phyloP scores from a whole-genome alignment of 768 basidiomycete genomes.

The Vararia minispora region DNA sequence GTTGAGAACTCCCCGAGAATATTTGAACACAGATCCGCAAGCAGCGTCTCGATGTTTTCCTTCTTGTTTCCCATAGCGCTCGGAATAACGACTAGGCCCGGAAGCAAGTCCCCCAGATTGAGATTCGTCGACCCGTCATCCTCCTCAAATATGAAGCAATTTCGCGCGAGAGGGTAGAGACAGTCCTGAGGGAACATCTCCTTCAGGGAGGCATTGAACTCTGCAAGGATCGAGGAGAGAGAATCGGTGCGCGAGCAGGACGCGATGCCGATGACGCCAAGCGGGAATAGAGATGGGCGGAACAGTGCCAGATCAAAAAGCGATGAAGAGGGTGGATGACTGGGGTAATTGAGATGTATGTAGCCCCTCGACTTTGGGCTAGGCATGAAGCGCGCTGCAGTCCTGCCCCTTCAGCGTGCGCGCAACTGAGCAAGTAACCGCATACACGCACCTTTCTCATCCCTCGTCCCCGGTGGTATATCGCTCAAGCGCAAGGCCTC shows the following conservation, averaged over 20 bases:
- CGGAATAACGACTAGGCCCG: conserved; percentile 71
- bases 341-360: conserved; percentile 70
- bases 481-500: conserved; percentile 69
- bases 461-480: conserved; percentile 69
- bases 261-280: conserved; percentile 84
- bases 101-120: conserved; percentile 42
- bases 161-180: conserved; percentile 68
- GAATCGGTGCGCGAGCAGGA: conserved; percentile 48
- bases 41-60: conserved; percentile 75
- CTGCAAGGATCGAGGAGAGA: conserved; percentile 39
- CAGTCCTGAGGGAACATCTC: conserved; percentile 58
- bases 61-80: conserved; percentile 81
- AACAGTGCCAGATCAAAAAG: conserved; percentile 63
- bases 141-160: conserved; percentile 82
- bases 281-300: conserved; percentile 68
- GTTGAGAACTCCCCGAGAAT: conserved; percentile 79
- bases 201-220: conserved; percentile 54
- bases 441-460: conserved; percentile 51
- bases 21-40: conserved; percentile 84
- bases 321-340: conserved; percentile 61
- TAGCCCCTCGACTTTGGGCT: conserved; percentile 63
- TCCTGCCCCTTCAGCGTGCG: conserved; percentile 2
- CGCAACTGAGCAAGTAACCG: neutral
- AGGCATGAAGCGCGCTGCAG: conserved; percentile 73
- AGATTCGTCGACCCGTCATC: conserved; percentile 40